Conservation (phyloP, 1,284 basidiomycete species). For the Cutaneotrichosporon dermatis region DNA sequence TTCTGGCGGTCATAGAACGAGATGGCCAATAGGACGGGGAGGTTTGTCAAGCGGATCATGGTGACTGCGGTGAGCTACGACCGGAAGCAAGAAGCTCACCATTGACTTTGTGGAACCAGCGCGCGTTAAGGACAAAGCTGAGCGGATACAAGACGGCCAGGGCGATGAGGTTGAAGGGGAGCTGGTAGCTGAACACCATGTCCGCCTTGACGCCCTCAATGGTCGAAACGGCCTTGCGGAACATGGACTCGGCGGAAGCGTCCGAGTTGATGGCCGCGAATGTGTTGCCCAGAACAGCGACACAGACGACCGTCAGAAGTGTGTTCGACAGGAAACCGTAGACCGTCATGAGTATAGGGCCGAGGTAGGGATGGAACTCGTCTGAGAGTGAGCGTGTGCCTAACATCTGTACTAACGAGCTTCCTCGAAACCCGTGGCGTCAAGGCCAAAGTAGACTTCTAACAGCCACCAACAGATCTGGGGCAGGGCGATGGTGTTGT, state of each 20-base stretch:
- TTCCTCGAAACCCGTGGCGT: conserved; percentile 74
- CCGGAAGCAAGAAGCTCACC: conserved; percentile 43
- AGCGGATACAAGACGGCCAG: conserved; percentile 75
- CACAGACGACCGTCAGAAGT: conserved; percentile 44
- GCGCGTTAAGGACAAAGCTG: conserved; percentile 62
- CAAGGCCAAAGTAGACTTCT: conserved; percentile 69
- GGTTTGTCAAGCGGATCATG: conserved; percentile 65
- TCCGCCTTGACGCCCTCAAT: conserved; percentile 70
- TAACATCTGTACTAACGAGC: conserved; percentile 58
- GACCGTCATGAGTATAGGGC: conserved; percentile 74
- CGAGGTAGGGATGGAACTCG: conserved; percentile 73
- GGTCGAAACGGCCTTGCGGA: conserved; percentile 80
- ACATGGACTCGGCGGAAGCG: conserved; percentile 91
- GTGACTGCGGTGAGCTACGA: conserved; percentile 26
- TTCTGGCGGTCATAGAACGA: conserved; percentile 76
- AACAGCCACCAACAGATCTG: conserved; percentile 49
- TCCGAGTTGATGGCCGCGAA: conserved; percentile 88
- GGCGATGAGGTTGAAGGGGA: conserved; percentile 80
- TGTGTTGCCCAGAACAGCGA: conserved; percentile 84
- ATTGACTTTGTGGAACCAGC: conserved; percentile 66
- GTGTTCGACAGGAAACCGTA: conserved; percentile 87
- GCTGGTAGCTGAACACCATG: conserved; percentile 86
- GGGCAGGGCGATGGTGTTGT: conserved; percentile 13
- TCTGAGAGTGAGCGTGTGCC: conserved; percentile 41
- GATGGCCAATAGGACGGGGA: conserved; percentile 74